phyloP scores from a whole-genome alignment of 306 rosid species.

The Begonia masoniana region DNA sequence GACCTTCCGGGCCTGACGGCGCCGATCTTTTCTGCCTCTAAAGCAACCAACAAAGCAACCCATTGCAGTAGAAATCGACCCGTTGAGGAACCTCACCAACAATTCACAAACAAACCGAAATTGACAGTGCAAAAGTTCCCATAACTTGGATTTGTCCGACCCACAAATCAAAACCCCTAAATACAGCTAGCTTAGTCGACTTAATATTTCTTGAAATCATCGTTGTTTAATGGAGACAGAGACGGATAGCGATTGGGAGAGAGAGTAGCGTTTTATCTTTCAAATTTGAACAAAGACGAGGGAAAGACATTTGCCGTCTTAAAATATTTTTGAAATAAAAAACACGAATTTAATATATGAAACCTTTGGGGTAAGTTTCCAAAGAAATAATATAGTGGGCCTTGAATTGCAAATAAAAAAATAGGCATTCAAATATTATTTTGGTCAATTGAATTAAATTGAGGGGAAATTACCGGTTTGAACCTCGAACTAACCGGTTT shows the following conservation, averaged over 20 bases:
- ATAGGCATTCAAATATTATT: no score
- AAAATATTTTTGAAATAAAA: not conserved
- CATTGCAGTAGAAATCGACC: constrained; percentile 51
- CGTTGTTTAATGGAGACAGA: not conserved
- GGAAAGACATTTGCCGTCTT: constrained; percentile 32
- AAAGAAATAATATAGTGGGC: no score
- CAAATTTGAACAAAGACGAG: constrained; percentile 71
- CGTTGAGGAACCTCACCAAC: constrained; percentile 42
- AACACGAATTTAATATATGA: not conserved
- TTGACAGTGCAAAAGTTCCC: constrained; percentile 32
- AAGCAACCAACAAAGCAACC: constrained; percentile 86
- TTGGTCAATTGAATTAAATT: no score
- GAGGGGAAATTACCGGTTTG: no score
- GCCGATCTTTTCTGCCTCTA: constrained; percentile 37
- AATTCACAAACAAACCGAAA: constrained; percentile 33
- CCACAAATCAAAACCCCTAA: not conserved
- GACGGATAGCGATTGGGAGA: not conserved
- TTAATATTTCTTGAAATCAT: not conserved
- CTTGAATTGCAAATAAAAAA: no score
- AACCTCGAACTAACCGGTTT: no score
- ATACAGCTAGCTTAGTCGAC: not conserved
- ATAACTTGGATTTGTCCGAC: constrained; percentile 33
- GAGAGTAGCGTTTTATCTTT: constrained; percentile 45
- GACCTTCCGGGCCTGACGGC: constrained; percentile 21
- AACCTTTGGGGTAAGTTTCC: no score